These are phyloP conservation scores for Malassezia globosa DNA, from an alignment of 1,284 basidiomycete species.

Conservation along the genomic window DNA sequence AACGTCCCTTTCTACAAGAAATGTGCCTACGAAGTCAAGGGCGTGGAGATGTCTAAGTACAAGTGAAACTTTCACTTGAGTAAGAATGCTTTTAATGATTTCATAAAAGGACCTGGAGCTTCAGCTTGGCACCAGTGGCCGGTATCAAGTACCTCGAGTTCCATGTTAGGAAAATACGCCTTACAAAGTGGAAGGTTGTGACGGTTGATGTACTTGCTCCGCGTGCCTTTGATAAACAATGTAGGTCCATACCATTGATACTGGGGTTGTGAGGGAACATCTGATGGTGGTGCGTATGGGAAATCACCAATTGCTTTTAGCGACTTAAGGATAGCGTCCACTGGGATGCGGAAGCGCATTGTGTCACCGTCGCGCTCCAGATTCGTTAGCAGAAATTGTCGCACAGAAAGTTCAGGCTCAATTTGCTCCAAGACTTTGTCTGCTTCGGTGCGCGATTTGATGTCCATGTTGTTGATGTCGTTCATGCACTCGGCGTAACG, in stretches of 20 bases:
- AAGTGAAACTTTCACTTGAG: not conserved
- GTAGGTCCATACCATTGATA: constrained; percentile 56
- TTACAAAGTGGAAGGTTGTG: constrained; percentile 56
- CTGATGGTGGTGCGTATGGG: constrained; percentile 51
- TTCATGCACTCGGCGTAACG: constrained; percentile 62
- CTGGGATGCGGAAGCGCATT: constrained; percentile 59
- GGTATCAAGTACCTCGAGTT: constrained; percentile 43
- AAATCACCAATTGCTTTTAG: constrained; percentile 64
- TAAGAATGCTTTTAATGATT: constrained; percentile 41
- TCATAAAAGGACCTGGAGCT: constrained; percentile 47
- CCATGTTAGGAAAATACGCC: constrained; percentile 60
- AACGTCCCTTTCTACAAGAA: constrained; percentile 98
- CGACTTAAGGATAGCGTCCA: constrained; percentile 57
- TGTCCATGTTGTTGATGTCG: constrained; percentile 54
- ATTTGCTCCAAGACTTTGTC: constrained; percentile 56
- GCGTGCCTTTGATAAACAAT: constrained; percentile 64
- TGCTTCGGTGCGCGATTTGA: constrained; percentile 58
- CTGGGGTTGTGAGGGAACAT: constrained; percentile 4
- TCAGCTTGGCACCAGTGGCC: constrained; percentile 50
- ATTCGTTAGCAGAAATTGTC: constrained; percentile 74
- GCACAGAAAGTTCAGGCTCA: constrained; percentile 58
- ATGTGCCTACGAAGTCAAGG: constrained; percentile 56
- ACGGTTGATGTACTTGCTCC: constrained; percentile 61
- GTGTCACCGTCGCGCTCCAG: constrained; percentile 50
- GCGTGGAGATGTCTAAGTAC: constrained; percentile 44